Conservation (phyloP, 345 rosid species). For the Alliaria petiolata region DNA sequence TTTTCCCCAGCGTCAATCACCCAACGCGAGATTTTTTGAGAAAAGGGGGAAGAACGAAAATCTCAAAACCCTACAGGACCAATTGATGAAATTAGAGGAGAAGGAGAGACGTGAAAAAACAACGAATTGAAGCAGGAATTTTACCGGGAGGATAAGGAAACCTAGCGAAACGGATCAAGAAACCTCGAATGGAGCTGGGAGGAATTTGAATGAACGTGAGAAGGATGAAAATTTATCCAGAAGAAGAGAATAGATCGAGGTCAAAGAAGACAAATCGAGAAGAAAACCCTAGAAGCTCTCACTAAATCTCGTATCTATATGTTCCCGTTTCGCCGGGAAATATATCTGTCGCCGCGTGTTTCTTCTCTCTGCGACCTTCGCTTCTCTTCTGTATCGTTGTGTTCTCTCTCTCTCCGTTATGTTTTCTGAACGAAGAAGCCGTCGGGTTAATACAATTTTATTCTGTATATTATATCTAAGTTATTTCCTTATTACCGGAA, state of each 20-base stretch:
- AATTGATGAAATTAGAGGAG: constrained; percentile 16
- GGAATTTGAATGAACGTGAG: constrained; percentile 23
- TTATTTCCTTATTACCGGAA: background rate
- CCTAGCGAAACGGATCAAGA: constrained; percentile 50
- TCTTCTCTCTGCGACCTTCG: constrained; percentile 26
- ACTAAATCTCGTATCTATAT: constrained; percentile 32
- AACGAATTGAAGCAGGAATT: constrained; percentile 11
- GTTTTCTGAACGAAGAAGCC: constrained; percentile 59
- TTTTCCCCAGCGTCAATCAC: constrained; percentile 20
- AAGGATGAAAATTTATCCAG: background rate
- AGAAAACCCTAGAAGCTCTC: constrained; percentile 32
- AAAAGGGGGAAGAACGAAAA: constrained; percentile 10
- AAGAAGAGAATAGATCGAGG: constrained; percentile 43
- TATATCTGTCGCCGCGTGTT: constrained; percentile 29
- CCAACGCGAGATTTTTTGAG: background rate
- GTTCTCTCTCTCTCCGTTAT: constrained; percentile 33
- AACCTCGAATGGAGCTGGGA: constrained; percentile 23
- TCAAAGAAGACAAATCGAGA: constrained; percentile 26
- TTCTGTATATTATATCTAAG: no score
- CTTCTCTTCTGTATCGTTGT: constrained; percentile 30
- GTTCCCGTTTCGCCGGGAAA: constrained; percentile 26
- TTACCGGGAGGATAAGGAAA: constrained; percentile 14
- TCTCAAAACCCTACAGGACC: constrained; percentile 32
- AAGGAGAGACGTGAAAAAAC: background rate
- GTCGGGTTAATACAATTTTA: constrained; percentile 27